Percentiles rank a stretch among this genome's conserved stretches.
These are phyloP conservation scores for Candida sonorensis DNA, from an alignment of 805 yeast species.

Conservation along the genomic window DNA sequence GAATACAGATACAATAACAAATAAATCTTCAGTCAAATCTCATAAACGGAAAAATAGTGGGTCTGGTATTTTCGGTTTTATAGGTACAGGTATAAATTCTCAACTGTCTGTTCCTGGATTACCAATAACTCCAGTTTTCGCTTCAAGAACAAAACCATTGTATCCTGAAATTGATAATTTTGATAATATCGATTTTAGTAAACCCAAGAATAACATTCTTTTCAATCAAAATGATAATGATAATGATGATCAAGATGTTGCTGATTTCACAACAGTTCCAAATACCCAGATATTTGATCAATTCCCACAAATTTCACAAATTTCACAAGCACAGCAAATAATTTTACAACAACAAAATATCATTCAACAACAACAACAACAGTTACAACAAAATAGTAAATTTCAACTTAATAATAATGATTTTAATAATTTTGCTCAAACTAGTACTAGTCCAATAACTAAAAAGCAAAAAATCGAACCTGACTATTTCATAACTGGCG, in stretches of 20 bases:
- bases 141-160: background rate
- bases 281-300: too few species aligned
- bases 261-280: too few species aligned
- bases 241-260: too few species aligned
- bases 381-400: conserved; percentile 3
- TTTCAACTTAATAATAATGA: background rate
- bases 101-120: conserved; percentile 56
- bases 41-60: conserved; percentile 68
- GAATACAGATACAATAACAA: background rate
- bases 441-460: conserved; percentile 2
- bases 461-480: conserved; percentile 8
- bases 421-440: conserved; percentile 1
- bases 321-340: too few species aligned
- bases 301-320: too few species aligned
- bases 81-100: conserved; percentile 45
- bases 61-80: conserved; percentile 73
- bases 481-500: conserved; percentile 44
- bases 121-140: conserved; percentile 20
- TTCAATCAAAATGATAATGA: background rate
- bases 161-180: too few species aligned
- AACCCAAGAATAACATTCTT: background rate
- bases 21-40: conserved; percentile 12
- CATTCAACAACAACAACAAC: too few species aligned
- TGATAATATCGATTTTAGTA: background rate
- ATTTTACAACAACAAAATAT: too few species aligned